These are phyloP conservation scores for Paramecium caudatum DNA, from an alignment of 73 alveolate species.

Conservation along the genomic window DNA sequence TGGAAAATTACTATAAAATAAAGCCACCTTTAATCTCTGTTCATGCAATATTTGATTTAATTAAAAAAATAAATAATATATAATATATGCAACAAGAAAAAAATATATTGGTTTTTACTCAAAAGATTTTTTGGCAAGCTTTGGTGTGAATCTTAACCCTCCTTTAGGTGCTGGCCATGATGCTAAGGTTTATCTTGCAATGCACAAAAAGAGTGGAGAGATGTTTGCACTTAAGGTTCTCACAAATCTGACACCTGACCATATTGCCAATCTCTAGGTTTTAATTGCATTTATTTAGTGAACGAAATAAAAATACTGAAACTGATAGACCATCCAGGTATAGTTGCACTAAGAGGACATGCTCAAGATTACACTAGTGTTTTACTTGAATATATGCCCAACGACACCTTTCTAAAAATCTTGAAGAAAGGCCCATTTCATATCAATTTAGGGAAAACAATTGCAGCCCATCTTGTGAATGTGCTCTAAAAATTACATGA, in stretches of 20 bases:
- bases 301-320: slow-evolving; percentile 63
- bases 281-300: slow-evolving; percentile 43
- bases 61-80: slow-evolving; percentile 30
- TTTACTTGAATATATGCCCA: slow-evolving; percentile 55
- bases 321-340: background rate
- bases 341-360: slow-evolving; percentile 47
- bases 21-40: slow-evolving; percentile 52
- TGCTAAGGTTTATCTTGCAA: slow-evolving; percentile 56
- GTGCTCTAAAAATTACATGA: background rate
- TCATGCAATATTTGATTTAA: slow-evolving; percentile 26
- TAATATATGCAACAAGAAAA: slow-evolving; percentile 26
- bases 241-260: slow-evolving; percentile 28
- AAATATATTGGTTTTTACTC: slow-evolving; percentile 23
- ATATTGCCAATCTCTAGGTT: slow-evolving; percentile 50
- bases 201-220: slow-evolving; percentile 48
- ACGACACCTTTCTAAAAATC: slow-evolving; percentile 48
- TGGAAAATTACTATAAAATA: no score
- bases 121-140: background rate
- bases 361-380: slow-evolving; percentile 41
- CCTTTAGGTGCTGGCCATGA: slow-evolving; percentile 54
- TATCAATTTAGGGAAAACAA: background rate
- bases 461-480: background rate
- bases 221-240: slow-evolving; percentile 33
- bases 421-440: slow-evolving; percentile 53
- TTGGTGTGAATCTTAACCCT: slow-evolving; percentile 14